These are phyloP conservation scores for Harringtonia aguacate DNA, from an alignment of 2,329 filamentous ascomycete species.

Conservation along the genomic window DNA sequence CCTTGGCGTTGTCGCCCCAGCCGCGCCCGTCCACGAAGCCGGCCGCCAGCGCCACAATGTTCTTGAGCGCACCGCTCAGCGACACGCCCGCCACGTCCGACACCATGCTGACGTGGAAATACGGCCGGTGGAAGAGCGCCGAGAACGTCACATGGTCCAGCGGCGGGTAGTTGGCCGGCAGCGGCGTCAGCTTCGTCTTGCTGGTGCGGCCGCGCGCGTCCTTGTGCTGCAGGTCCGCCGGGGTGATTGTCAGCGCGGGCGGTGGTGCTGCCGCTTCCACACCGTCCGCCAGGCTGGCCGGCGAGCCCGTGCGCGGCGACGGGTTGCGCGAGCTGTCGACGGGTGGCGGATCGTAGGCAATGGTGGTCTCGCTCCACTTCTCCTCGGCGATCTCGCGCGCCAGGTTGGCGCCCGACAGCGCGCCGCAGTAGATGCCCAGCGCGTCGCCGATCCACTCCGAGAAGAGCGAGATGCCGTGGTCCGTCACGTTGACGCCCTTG, in stretches of 20 bases:
- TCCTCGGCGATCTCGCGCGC: conserved; percentile 83
- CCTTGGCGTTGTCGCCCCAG: conserved; percentile 98
- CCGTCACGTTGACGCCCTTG: conserved; percentile 90
- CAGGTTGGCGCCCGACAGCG: conserved; percentile 91
- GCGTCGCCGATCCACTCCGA: conserved; percentile 88
- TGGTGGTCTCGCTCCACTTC: conserved; percentile 95
- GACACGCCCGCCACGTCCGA: conserved; percentile 95
- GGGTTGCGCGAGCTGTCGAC: conserved; percentile 71
- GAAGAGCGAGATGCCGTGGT: conserved; percentile 79
- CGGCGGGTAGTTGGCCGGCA: conserved; percentile 75
- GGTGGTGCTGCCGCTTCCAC: too few species aligned
- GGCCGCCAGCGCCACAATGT: conserved; percentile 87
- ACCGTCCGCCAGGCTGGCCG: too few species aligned
- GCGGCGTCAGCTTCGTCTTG: conserved; percentile 59
- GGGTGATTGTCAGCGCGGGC: conserved; percentile 38
- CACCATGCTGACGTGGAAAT: conserved; percentile 94
- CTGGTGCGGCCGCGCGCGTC: conserved; percentile 58
- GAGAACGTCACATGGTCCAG: conserved; percentile 78
- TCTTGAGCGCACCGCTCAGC: conserved; percentile 89
- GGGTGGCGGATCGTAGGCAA: conserved; percentile 87
- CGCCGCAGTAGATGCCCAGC: conserved; percentile 92
- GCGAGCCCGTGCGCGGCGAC: conserved; percentile 40
- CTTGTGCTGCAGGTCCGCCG: conserved; percentile 37
- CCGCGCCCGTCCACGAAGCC: conserved; percentile 92
- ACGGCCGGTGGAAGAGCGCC: conserved; percentile 84